A percentile compares a stretch with the other conserved stretches of the same genome.
Evolutionary conservation across 78 protist genomes (phyloP).

Genomic region (Thecamonas trahens): DNA sequence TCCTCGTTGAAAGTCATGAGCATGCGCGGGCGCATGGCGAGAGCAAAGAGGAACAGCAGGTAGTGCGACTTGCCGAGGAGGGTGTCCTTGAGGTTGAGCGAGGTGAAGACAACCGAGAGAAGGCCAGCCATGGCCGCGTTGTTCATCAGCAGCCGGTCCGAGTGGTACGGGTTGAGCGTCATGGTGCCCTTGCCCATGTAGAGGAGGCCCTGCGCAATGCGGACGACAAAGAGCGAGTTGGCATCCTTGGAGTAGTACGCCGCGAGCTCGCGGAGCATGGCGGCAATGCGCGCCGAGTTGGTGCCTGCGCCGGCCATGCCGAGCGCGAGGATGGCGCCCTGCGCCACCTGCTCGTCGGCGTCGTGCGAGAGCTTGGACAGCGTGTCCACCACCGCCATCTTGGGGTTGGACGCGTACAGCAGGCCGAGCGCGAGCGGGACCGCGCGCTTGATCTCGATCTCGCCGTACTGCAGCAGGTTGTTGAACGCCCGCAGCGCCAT

Average conservation of each 20-base stretch:
- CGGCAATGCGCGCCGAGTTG: constrained; percentile 89
- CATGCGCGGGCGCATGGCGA: constrained; percentile 88
- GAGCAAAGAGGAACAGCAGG: constrained; percentile 67
- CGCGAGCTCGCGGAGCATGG: constrained; percentile 76
- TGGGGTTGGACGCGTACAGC: constrained; percentile 77
- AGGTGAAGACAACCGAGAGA: constrained; percentile 12
- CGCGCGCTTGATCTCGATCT: constrained; percentile 28
- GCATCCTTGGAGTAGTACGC: constrained; percentile 65
- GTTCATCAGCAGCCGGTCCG: constrained; percentile 71
- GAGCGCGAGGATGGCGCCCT: constrained; percentile 72
- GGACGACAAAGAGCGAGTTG: constrained; percentile 56
- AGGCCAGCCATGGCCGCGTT: constrained; percentile 75
- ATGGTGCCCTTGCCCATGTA: constrained; percentile 95
- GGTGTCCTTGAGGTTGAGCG: constrained; percentile 4
- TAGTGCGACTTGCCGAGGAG: constrained; percentile 75
- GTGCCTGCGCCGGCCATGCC: constrained; percentile 87
- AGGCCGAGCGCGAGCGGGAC: constrained; percentile 94
- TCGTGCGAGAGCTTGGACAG: constrained; percentile 90
- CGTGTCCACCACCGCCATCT: constrained; percentile 68
- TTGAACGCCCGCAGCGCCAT: constrained; percentile 86
- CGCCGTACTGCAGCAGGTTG: constrained; percentile 80
- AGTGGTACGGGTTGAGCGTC: constrained; percentile 71
- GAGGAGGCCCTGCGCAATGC: constrained; percentile 87
- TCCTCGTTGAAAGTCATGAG: constrained; percentile 77
- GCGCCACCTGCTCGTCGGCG: constrained; percentile 63